Conservation (phyloP, 768 basidiomycete species). For the Podaxis rugospora region DNA sequence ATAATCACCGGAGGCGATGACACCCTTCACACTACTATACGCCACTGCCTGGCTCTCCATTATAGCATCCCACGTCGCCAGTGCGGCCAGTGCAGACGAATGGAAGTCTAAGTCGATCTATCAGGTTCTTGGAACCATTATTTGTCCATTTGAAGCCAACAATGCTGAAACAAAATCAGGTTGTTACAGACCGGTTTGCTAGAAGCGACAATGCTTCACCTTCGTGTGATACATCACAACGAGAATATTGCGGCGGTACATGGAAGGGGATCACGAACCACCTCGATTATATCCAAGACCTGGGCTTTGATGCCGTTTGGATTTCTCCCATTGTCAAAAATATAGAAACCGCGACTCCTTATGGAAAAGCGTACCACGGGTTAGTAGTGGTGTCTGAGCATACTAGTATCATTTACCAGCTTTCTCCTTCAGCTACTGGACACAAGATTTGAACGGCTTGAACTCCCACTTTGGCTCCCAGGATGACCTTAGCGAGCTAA, state of each 20-base stretch:
- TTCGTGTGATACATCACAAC: conserved; percentile 22
- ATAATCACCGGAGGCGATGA: background rate
- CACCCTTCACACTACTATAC: background rate
- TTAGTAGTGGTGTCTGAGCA: conserved; percentile 29
- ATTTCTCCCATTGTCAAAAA: conserved; percentile 70
- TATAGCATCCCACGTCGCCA: background rate
- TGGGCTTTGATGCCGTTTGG: conserved; percentile 78
- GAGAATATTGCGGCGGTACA: conserved; percentile 70
- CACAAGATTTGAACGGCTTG: conserved; percentile 53
- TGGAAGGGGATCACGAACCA: conserved; percentile 59
- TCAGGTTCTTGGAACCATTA: conserved; percentile 14
- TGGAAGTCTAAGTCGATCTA: conserved; percentile 23
- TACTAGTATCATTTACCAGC: background rate
- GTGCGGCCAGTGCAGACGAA: conserved; percentile 13
- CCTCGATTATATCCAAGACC: conserved; percentile 69
- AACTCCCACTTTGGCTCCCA: conserved; percentile 68
- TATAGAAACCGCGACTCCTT: conserved; percentile 50
- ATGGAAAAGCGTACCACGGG: conserved; percentile 74
- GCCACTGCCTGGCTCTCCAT: background rate
- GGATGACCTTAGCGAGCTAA: conserved; percentile 65
- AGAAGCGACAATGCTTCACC: conserved; percentile 38
- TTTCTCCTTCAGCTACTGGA: conserved; percentile 29
- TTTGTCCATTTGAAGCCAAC: background rate
- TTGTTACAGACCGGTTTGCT: conserved; percentile 69
- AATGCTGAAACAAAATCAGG: conserved; percentile 20